These are phyloP conservation scores for Hypsizygus ulmarius DNA, from an alignment of 1,284 basidiomycete species.

Conservation along the genomic window DNA sequence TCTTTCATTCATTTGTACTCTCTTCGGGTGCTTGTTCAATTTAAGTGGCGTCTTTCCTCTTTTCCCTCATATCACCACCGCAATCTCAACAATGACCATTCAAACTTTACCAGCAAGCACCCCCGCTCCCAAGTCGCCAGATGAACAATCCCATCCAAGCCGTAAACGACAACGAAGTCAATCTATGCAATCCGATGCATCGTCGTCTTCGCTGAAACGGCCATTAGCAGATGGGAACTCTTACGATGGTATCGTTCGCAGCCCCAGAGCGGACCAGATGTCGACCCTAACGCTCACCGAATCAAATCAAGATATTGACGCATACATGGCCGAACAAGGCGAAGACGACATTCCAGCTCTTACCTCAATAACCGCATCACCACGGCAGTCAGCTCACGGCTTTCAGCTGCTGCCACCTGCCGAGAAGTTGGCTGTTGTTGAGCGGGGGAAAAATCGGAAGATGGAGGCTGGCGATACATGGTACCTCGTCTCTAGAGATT, in stretches of 20 bases:
- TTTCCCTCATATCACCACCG: slow-evolving; percentile 10
- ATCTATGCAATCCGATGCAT: slow-evolving; percentile 49
- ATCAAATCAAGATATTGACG: slow-evolving; percentile 54
- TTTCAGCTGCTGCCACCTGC: slow-evolving; percentile 33
- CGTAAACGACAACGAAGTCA: slow-evolving; percentile 48
- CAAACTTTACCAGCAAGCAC: slow-evolving; percentile 32
- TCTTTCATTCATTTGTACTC: slow-evolving; percentile 16
- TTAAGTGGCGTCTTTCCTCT: slow-evolving; percentile 13
- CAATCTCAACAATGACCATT: slow-evolving; percentile 19
- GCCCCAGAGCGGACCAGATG: slow-evolving; percentile 43
- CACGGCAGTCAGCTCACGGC: slow-evolving; percentile 23
- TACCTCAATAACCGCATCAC: slow-evolving; percentile 20
- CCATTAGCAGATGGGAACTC: slow-evolving; percentile 59
- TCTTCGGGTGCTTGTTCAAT: slow-evolving; percentile 6
- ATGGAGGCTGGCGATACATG: slow-evolving; percentile 72
- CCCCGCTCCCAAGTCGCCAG: slow-evolving; percentile 26
- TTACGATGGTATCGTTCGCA: slow-evolving; percentile 38
- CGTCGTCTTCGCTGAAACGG: slow-evolving; percentile 69
- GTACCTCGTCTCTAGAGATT: slow-evolving; percentile 70
- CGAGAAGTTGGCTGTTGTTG: slow-evolving; percentile 51
- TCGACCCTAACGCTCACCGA: slow-evolving; percentile 40
- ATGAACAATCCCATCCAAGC: slow-evolving; percentile 32
- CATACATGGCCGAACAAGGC: slow-evolving; percentile 71
- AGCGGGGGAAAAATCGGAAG: slow-evolving; percentile 40
- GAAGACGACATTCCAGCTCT: slow-evolving; percentile 36